These are phyloP conservation scores for Hypoxylon fuscum DNA, from an alignment of 495 filamentous ascomycete species.

Conservation along the genomic window DNA sequence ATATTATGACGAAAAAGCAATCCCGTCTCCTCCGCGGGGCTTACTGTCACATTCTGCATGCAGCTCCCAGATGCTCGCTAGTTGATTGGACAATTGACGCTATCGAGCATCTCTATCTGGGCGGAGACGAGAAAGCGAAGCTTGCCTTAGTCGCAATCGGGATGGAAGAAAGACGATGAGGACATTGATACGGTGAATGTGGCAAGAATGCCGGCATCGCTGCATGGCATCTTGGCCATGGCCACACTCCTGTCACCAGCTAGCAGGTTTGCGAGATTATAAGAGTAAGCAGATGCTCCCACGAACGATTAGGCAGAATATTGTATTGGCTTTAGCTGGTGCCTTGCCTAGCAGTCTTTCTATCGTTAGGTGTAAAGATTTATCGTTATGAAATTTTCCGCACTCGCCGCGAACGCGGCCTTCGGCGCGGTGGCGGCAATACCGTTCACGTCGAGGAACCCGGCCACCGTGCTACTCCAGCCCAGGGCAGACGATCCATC, in stretches of 20 bases:
- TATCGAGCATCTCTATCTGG: constrained; percentile 8
- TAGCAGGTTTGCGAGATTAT: background rate
- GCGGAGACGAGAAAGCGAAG: background rate
- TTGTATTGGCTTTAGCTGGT: background rate
- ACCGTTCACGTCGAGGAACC: constrained; percentile 29
- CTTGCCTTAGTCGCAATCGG: constrained; percentile 10
- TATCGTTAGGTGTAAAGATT: background rate
- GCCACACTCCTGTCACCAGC: background rate
- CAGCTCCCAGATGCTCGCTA: background rate
- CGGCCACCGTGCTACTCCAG: constrained; percentile 22
- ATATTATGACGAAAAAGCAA: background rate
- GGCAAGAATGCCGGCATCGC: constrained; percentile 21
- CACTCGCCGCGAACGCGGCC: constrained; percentile 9
- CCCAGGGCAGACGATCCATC: background rate
- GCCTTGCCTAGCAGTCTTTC: background rate
- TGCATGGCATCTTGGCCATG: background rate
- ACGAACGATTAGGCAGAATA: background rate
- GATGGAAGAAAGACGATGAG: constrained; percentile 8
- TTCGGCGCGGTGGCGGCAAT: constrained; percentile 22
- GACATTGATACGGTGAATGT: constrained; percentile 23
- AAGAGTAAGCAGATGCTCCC: background rate
- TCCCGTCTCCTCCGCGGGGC: constrained; percentile 4
- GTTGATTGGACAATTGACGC: constrained; percentile 22
- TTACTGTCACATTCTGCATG: background rate
- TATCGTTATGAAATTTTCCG: constrained; percentile 12